A percentile compares a stretch with the other conserved stretches of the same genome.
phyloP scores from a whole-genome alignment of 1,139 yeast genomes.

The Zygosaccharomyces pseudobailii region DNA sequence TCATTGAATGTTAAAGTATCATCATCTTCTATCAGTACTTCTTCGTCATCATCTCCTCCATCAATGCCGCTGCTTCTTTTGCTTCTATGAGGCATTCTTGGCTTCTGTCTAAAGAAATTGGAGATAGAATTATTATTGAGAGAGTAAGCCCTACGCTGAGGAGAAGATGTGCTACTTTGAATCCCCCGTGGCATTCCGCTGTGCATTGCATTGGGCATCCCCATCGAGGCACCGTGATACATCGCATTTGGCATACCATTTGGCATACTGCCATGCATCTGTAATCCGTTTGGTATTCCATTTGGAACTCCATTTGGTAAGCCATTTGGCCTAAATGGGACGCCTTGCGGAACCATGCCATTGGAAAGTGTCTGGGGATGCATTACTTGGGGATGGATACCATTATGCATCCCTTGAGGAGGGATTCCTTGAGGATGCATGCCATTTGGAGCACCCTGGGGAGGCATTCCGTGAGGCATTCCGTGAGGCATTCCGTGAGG shows the following conservation, averaged over 20 bases:
- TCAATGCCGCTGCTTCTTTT: conserved; percentile 11
- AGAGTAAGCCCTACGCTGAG: conserved; percentile 18
- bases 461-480: not conserved
- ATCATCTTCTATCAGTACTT: conserved; percentile 45
- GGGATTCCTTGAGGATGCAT: not conserved
- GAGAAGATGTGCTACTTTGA: not conserved
- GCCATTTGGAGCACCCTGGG: not conserved
- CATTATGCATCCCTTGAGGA: not conserved
- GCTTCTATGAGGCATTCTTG: conserved; percentile 12
- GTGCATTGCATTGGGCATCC: not conserved
- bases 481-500: not conserved
- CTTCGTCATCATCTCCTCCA: conserved; percentile 44
- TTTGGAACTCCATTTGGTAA: not conserved
- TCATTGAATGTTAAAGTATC: conserved; percentile 56
- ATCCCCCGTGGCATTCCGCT: not conserved
- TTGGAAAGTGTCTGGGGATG: no score
- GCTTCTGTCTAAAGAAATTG: conserved; percentile 24
- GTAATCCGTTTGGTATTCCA: not conserved
- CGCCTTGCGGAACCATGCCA: not conserved
- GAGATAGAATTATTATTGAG: conserved; percentile 23
- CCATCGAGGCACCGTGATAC: not conserved
- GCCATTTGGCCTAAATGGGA: not conserved
- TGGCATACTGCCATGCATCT: not conserved
- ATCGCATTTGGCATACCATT: not conserved
- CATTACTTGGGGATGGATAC: not conserved